Evolutionary conservation across 768 basidiomycete species (phyloP), one percentile per base, ranked within the genome.

Genomic region (Favolaschia claudopus): DNA sequence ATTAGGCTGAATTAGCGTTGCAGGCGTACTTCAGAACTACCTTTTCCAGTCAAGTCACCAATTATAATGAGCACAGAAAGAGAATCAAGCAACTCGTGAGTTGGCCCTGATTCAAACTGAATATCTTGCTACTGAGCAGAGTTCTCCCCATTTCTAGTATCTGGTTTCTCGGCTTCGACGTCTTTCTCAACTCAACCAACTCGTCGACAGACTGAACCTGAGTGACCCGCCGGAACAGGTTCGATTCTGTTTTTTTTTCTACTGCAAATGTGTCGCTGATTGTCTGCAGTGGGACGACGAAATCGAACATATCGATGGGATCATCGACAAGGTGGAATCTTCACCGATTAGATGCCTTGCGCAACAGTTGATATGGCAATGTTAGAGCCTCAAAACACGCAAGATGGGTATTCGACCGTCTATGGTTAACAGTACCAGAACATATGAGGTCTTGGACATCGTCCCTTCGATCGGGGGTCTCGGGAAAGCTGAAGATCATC

Each of bases 201-300:
- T 59, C 13, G 8, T 40, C 32, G 32, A 29, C 25, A 50, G 24
- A 22, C 57, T 63, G 20, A 25, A 27, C 19, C 33, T 63, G 4
- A 19, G 8, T 13, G 44, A 51, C 36, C 55, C 51, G 28, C 55
- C 51, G 22, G 45, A 25, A n/a, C n/a, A n/a, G n/a, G n/a, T n/a
- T n/a, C n/a, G n/a, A n/a, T n/a, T n/a, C n/a, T n/a, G n/a, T n/a
- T n/a, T n/a, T n/a, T n/a, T n/a, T n/a, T n/a, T n/a, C n/a, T n/a
- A n/a, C n/a, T n/a, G n/a, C n/a, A n/a, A n/a, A n/a, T n/a, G n/a
- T n/a, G n/a, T n/a, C n/a, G n/a, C n/a, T n/a, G n/a, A n/a, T n/a
- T n/a, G n/a, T n/a, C n/a, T n/a, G n/a, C 61, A 63, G 36, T 63
- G 62, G 62, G 57, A 63, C 42, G 36, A 52, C 25, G 62, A 63